Percentiles rank a stretch among this genome's conserved stretches.
Conservation (phyloP, 495 filamentous ascomycete genomes). For the Trichoderma virens region DNA sequence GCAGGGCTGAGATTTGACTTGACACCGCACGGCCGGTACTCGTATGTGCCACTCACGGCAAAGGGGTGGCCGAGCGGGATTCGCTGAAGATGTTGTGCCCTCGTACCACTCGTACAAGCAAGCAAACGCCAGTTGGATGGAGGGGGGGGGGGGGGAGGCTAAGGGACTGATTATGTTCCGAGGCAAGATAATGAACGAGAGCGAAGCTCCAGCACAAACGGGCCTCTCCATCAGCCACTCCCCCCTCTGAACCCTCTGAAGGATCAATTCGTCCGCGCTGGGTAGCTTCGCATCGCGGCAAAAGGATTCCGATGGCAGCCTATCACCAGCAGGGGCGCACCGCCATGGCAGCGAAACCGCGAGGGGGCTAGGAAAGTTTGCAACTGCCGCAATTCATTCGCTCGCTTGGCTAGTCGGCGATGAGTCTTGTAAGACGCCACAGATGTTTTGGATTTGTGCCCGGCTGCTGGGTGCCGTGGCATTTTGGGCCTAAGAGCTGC, state of each 20-base stretch:
- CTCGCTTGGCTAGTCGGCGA: not conserved
- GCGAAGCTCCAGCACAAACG: too few species aligned
- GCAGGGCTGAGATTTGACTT: not conserved
- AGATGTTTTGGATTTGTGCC: not conserved
- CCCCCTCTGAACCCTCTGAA: too few species aligned
- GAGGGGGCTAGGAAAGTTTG: not conserved
- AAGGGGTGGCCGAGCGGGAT: too few species aligned
- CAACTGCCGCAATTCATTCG: not conserved
- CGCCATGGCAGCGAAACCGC: not conserved
- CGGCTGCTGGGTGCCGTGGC: not conserved
- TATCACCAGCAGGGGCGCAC: not conserved
- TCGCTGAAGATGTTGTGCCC: too few species aligned
- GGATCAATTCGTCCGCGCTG: not conserved
- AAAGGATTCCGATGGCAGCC: not conserved
- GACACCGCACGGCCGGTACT: not conserved
- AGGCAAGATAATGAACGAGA: too few species aligned
- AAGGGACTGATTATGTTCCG: too few species aligned
- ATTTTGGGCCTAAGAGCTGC: not conserved
- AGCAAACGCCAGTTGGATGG: too few species aligned
- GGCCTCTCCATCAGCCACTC: too few species aligned
- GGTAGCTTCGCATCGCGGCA: not conserved
- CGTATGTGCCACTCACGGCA: too few species aligned
- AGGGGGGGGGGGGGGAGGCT: too few species aligned
- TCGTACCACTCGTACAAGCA: too few species aligned
- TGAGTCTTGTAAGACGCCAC: conserved; percentile 3